phyloP scores from a whole-genome alignment of 805 yeast species.

The Candida yuanshanica region DNA sequence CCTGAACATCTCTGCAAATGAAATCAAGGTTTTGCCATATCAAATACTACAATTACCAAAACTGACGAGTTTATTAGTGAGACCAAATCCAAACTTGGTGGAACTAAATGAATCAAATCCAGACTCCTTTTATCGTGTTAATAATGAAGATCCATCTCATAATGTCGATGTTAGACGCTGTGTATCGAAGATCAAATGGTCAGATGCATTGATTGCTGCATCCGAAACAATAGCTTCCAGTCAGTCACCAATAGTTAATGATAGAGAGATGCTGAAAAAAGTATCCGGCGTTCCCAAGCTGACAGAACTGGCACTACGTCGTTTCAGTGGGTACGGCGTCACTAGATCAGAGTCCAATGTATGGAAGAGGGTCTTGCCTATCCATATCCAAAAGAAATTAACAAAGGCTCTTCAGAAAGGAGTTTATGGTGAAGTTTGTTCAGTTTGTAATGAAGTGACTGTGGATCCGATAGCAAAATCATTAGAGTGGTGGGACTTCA shows the following conservation, averaged over 20 bases:
- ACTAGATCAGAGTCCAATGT: slow-evolving; percentile 46
- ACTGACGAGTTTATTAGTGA: slow-evolving; percentile 41
- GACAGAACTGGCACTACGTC: slow-evolving; percentile 41
- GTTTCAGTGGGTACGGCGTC: slow-evolving; percentile 45
- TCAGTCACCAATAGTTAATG: slow-evolving; percentile 8
- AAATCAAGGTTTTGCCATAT: slow-evolving; percentile 45
- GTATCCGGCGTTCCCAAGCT: slow-evolving; percentile 38
- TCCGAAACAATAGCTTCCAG: not conserved
- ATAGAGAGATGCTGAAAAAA: slow-evolving; percentile 13
- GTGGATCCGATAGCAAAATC: slow-evolving; percentile 55
- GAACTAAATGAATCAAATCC: slow-evolving; percentile 19
- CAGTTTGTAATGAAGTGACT: slow-evolving; percentile 41
- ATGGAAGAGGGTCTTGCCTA: slow-evolving; percentile 49
- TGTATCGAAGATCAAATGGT: slow-evolving; percentile 23
- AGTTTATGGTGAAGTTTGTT: slow-evolving; percentile 45
- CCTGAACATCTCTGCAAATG: slow-evolving; percentile 46
- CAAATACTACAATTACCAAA: slow-evolving; percentile 42
- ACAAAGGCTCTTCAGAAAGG: slow-evolving; percentile 50
- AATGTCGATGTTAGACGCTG: slow-evolving; percentile 18
- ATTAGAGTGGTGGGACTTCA: slow-evolving; percentile 64
- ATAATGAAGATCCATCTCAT: slow-evolving; percentile 11
- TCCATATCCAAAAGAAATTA: slow-evolving; percentile 38
- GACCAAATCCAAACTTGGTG: slow-evolving; percentile 43
- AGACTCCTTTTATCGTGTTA: slow-evolving; percentile 17
- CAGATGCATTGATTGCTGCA: slow-evolving; percentile 6